Base-by-base conservation (phyloP, 208 protist species). In the Wallacemonas sp. region DNA sequence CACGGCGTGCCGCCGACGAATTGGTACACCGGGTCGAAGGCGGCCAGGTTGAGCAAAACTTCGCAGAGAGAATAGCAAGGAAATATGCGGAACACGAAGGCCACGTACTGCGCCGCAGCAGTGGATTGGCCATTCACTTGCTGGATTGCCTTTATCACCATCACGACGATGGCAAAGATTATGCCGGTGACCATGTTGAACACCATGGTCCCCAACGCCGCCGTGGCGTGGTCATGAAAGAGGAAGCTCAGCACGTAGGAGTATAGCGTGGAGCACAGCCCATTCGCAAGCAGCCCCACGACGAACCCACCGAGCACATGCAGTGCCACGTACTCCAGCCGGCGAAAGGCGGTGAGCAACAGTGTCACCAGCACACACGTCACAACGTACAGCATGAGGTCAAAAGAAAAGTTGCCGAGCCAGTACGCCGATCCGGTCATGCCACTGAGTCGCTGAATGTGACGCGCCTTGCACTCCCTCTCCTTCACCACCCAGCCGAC, bases 361-460 rank as follows among this genome's bases (percentile, higher is more conserved):
- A 76, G 21, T 14, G 84, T 47, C 15, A 82, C 66, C 21, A 84
- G 59, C 28, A 66, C 34, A 15, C 76, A 78, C 8, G 72, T 77
- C 11, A 86, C 28, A 39, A 80, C 33, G 72, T 86, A 82, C 6
- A 70, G 46, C 53, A 31, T 27, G 28, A 85, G 60, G 77, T 91
- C 84, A 55, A 86, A 89, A n/a, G 86, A 19, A 27, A 88, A 80
- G 61, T 80, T 91, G 60, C 77, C 65, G 27, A 84, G 15, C 86
- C 88, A 95, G 76, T 91, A 95, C 5, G 88, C 49, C 21, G 77
- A 61, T 66, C 77, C 75, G 46, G 49, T 51, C 28, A 95, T 65
- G 24, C 90, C 87, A n/a, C 83, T 84, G n/a, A 90, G 58, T 21
- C 56, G 78, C 73, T 96, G 90, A 61, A 96, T 63, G 70, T 96